A percentile compares a stretch with the other conserved stretches of the same genome.
These are phyloP conservation scores for Periconia macrospinosa DNA, from an alignment of 2,329 filamentous ascomycete species.

Conservation along the genomic window DNA sequence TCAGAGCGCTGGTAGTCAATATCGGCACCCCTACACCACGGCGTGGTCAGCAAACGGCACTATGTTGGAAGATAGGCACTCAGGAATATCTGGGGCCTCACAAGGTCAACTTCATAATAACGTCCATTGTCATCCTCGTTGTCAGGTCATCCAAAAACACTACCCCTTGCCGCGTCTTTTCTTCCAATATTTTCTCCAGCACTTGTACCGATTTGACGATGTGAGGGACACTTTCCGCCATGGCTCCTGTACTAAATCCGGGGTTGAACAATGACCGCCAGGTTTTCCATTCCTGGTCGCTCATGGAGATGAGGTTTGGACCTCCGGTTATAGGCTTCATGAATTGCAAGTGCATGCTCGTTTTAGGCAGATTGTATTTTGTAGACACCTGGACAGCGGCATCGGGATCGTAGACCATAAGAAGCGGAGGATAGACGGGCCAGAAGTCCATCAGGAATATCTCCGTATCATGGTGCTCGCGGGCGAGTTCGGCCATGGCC, in stretches of 20 bases:
- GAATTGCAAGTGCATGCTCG: background rate
- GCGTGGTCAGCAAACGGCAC: background rate
- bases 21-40: background rate
- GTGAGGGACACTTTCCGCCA: slow-evolving; percentile 31
- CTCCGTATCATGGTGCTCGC: slow-evolving; percentile 5
- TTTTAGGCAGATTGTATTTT: slow-evolving; percentile 2
- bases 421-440: slow-evolving; percentile 8
- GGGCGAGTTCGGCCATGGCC: slow-evolving; percentile 3
- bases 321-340: slow-evolving; percentile 29
- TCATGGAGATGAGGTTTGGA: slow-evolving; percentile 15
- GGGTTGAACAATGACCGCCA: slow-evolving; percentile 22
- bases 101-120: slow-evolving; percentile 12
- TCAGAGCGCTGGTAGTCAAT: slow-evolving; percentile 12
- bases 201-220: slow-evolving; percentile 11
- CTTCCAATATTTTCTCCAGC: slow-evolving; percentile 9
- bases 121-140: slow-evolving; percentile 10
- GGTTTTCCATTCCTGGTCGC: slow-evolving; percentile 30
- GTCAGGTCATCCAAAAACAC: slow-evolving; percentile 14
- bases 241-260: slow-evolving; percentile 46
- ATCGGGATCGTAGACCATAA: slow-evolving; percentile 2
- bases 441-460: slow-evolving; percentile 14
- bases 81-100: no score
- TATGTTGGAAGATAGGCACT: no score
- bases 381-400: background rate
- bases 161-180: slow-evolving; percentile 1